These are phyloP conservation scores for Prunus mira DNA, from an alignment of 306 rosid genomes.

Conservation along the genomic window DNA sequence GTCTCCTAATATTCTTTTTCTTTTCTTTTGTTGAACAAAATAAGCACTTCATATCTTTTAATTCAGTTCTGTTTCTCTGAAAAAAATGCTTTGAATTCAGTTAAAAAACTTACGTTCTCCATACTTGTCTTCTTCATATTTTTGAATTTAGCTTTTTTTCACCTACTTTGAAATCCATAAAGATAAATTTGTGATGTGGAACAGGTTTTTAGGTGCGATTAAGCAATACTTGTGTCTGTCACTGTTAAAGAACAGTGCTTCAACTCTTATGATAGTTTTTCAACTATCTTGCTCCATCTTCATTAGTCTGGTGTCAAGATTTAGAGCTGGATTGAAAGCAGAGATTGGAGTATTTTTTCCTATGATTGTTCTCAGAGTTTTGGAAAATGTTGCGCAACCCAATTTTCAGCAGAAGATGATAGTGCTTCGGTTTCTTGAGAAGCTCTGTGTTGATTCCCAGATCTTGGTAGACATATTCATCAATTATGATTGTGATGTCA, in stretches of 20 bases:
- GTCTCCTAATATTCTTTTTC: not conserved
- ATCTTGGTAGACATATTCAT: slow-evolving; percentile 94
- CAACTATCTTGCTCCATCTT: slow-evolving; percentile 99
- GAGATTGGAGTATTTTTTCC: slow-evolving; percentile 99
- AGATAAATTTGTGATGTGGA: slow-evolving; percentile 19
- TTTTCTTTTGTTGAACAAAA: not conserved
- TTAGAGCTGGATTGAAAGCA: slow-evolving; percentile 96
- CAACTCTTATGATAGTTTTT: slow-evolving; percentile 91
- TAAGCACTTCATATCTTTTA: not conserved
- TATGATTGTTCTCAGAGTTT: slow-evolving; percentile 96
- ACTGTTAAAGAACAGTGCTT: slow-evolving; percentile 96
- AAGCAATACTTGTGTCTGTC: slow-evolving; percentile 98
- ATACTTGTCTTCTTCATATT: slow-evolving; percentile 5
- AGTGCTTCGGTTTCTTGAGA: slow-evolving; percentile 94
- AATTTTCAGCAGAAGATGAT: slow-evolving; percentile 99
- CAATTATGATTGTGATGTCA: slow-evolving; percentile 98
- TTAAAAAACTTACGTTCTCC: slow-evolving; percentile 6
- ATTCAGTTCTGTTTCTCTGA: not conserved
- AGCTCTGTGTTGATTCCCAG: slow-evolving; percentile 90
- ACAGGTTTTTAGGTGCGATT: slow-evolving; percentile 98
- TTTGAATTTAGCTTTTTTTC: not conserved
- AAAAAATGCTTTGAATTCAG: not conserved
- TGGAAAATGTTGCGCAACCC: slow-evolving; percentile 96
- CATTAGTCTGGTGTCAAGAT: slow-evolving; percentile 96
- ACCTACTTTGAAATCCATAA: not conserved